Evolutionary conservation across 2,329 filamentous ascomycete species (phyloP).

Genomic region (Nemania sp.): DNA sequence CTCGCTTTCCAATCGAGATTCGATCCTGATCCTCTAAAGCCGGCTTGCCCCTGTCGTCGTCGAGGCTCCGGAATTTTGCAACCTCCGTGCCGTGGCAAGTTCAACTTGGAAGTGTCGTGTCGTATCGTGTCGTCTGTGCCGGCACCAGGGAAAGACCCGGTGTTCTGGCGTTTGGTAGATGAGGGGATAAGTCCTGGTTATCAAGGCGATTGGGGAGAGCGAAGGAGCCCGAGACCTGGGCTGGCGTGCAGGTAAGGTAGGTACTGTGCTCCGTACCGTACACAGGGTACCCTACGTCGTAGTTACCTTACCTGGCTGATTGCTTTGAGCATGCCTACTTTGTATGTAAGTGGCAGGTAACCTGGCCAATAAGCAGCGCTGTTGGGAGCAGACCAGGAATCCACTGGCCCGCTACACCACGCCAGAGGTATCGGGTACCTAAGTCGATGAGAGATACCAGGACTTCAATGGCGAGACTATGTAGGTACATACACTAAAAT

Average conservation of each 20-base stretch:
- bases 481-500: no score
- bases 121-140: conserved; percentile 22
- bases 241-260: neutral
- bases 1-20: no score
- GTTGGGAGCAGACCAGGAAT: no score
- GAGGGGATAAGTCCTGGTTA: conserved; percentile 28
- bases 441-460: no score
- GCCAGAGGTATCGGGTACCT: no score
- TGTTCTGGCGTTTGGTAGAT: conserved; percentile 24
- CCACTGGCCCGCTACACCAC: no score
- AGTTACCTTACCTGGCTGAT: no score
- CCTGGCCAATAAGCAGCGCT: no score
- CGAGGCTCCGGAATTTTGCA: neutral
- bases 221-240: neutral
- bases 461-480: no score
- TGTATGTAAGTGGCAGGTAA: neutral
- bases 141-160: conserved; percentile 26
- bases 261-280: neutral
- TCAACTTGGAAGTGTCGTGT: neutral
- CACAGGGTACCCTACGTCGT: neutral
- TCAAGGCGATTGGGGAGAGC: conserved; percentile 15
- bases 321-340: no score
- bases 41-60: conserved; percentile 3
- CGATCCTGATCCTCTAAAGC: no score
- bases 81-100: conserved; percentile 1